Base-by-base conservation (phyloP, 257 asterid genomes). In the Scutellaria galericulata region DNA sequence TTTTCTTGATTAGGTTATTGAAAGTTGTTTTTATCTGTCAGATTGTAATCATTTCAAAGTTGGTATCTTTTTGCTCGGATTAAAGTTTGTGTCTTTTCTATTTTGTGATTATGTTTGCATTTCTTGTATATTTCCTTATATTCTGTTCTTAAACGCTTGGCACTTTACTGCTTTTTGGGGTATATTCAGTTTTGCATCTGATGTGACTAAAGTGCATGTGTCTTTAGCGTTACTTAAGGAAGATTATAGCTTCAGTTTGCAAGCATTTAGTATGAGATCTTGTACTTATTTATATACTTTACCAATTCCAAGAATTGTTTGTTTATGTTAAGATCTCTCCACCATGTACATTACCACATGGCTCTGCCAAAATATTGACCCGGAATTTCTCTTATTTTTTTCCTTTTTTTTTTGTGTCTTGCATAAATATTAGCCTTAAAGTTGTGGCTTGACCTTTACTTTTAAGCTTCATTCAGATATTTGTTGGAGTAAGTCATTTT, bases 311-410 rank as follows among this genome's bases (percentile, higher is more conserved):
- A 78, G 80, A 75, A 72, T 61, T 27, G 62, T 73, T 78, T 77
- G 79, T 85, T 75, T 72, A 77, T 67, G 64, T 56, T 48, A 72
- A 82, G 86, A 82, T 85, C 89, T 84, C 85, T 70, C 75, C 81
- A 74, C 83, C 78, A 70, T 77, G 81, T 74, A 59, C 79, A 70
- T 72, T 47, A 58, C 83, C 92, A 90, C 96, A 85, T 88, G 95
- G 71, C 83, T 77, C 63, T 75, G 73, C 76, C 27, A 77, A 79
- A 84, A 54, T 63, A 77, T 80, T 85, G 85, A 83, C 90, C 80
- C 39, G 50, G 57, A 39, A 57, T 72, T 66, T 72, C 75, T 37
- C 53, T 41, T 39, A 4, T 46, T 12, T 53, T 47, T 7, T 39
- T 11, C 11, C 62, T 46, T 41, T 66, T 46, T 41, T 66, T 55